Base-by-base conservation (phyloP, 192 early-diverging fungal genomes). In the Haplosporangium gracile region DNA sequence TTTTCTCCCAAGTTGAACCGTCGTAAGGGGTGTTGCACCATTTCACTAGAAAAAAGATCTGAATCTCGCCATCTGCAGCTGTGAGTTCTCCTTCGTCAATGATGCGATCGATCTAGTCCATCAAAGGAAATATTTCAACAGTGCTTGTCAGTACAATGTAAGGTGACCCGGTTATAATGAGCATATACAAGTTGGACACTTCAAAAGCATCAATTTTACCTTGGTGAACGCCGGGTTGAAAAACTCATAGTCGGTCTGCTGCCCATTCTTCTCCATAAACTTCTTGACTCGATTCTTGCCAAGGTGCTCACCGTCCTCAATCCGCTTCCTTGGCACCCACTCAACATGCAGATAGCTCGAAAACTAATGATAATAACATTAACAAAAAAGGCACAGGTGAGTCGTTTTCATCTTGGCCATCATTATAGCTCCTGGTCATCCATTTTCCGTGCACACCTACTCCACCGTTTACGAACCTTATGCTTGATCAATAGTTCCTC, bases 71-170 rank as follows among this genome's bases (percentile, higher is more conserved):
- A 38, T 87, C 89, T 1, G 87, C 81, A 65, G 92, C 90, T 2
- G 88, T 86, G 5, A 93, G 75, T 65, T 96, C 95, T 55, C 95
- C 96, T 84, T 96, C 96, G 83, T 97, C 96, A 78, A 97, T 92
- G 36, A 97, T 89, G 32, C 96, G 93, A 77, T 97, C 96, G 72
- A 95, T 88, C 94, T 95, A 72, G 42, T 32, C 60, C 60, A 32
- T 65, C 26, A 9, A 51, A 20, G 49, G 49, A 4, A 51, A 5
- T 22, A 18, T 18, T 18, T 5, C 20, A 51, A 18, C 49, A 51
- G 20, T 51, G 18, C 5, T 51, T 1, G 20, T 18, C 49, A 51
- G 15, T 4, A 18, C 15, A 22, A 51, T 51, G 20, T 51, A 22
- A 22, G 18, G 49, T 20, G 49, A 20, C 4, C 49, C 49, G 5